Conservation (phyloP, 106 monocot species). For the Cymbidium sinense region DNA sequence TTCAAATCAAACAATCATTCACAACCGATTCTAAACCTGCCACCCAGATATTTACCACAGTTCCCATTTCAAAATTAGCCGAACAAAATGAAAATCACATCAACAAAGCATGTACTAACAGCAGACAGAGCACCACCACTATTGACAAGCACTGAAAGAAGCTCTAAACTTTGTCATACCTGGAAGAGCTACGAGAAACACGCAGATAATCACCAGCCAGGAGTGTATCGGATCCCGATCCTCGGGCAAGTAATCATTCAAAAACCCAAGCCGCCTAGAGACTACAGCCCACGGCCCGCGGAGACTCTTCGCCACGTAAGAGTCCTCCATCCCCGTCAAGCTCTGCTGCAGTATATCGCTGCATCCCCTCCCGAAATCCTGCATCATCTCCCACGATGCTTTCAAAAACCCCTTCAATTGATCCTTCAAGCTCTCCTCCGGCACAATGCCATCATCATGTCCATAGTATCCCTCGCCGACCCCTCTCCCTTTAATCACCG, state of each 20-base stretch:
- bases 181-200: slow-evolving; percentile 51
- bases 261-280: slow-evolving; percentile 44
- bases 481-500: background rate
- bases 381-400: slow-evolving; percentile 71
- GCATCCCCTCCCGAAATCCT: slow-evolving; percentile 61
- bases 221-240: slow-evolving; percentile 77
- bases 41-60: background rate
- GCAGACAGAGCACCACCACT: no score
- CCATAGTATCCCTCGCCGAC: slow-evolving; percentile 13
- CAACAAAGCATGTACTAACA: background rate
- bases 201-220: slow-evolving; percentile 72
- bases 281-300: slow-evolving; percentile 31
- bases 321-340: slow-evolving; percentile 61
- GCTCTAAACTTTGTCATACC: slow-evolving; percentile 25
- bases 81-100: background rate
- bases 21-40: background rate
- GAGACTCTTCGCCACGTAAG: slow-evolving; percentile 39
- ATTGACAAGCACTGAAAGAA: background rate
- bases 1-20: background rate
- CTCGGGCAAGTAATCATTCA: slow-evolving; percentile 97
- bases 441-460: slow-evolving; percentile 22
- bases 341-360: slow-evolving; percentile 64
- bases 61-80: background rate
- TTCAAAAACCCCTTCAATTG: slow-evolving; percentile 73
- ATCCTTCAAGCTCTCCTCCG: slow-evolving; percentile 70